Percentiles rank a stretch among this genome's conserved stretches.
phyloP scores from a whole-genome alignment of 2,329 filamentous ascomycete genomes.

The Neoscytalidium dimidiatum region DNA sequence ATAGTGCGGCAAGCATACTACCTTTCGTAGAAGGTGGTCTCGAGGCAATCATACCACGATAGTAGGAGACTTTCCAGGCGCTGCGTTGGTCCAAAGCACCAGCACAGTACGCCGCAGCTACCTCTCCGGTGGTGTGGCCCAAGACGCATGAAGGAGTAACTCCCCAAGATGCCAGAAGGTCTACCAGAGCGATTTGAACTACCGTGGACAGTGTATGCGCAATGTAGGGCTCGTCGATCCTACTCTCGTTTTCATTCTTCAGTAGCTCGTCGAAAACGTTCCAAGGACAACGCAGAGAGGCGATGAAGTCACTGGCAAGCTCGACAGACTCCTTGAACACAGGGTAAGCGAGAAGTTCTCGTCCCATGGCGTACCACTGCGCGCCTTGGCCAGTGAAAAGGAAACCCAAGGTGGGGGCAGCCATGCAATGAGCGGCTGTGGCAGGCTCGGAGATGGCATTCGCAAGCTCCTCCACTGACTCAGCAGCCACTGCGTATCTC shows the following conservation, averaged over 20 bases:
- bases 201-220: conserved; percentile 30
- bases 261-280: conserved; percentile 25
- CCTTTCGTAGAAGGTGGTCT: conserved; percentile 19
- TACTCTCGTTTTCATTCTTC: conserved; percentile 24
- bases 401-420: conserved; percentile 27
- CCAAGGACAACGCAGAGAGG: conserved; percentile 27
- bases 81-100: conserved; percentile 18
- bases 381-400: conserved; percentile 44
- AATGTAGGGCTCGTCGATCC: conserved; percentile 26
- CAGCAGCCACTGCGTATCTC: neutral
- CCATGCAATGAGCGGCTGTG: conserved; percentile 25
- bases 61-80: conserved; percentile 22
- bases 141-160: conserved; percentile 28
- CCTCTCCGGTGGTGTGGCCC: conserved; percentile 24
- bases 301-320: conserved; percentile 9
- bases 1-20: conserved; percentile 29
- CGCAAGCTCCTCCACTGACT: neutral
- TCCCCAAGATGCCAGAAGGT: conserved; percentile 31
- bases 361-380: conserved; percentile 26
- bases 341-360: conserved; percentile 21
- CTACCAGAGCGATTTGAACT: conserved; percentile 31
- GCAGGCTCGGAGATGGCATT: neutral
- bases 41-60: conserved; percentile 21
- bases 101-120: conserved; percentile 22
- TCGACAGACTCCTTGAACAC: conserved; percentile 13